Conservation (phyloP, 305 asterid genomes). For the Plantago lanceolata region DNA sequence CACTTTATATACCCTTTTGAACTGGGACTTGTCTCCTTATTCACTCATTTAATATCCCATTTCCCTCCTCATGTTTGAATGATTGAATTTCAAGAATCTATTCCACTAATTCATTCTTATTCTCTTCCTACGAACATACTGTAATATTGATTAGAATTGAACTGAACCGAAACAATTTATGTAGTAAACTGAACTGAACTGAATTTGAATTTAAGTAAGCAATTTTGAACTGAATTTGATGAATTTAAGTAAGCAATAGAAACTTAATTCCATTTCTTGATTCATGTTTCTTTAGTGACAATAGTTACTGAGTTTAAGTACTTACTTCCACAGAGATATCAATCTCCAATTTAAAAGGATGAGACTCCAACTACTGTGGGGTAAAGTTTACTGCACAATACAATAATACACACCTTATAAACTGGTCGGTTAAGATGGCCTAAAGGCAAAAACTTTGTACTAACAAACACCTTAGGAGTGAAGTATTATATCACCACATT, state of each 20-base stretch:
- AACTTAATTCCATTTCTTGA: not conserved
- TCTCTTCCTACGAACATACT: too few species aligned
- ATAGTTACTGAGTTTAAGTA: conserved; percentile 21
- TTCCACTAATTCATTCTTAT: too few species aligned
- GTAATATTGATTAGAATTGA: too few species aligned
- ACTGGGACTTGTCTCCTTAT: conserved; percentile 50
- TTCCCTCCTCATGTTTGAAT: conserved; percentile 45
- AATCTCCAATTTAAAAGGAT: conserved; percentile 30
- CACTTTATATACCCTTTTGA: conserved; percentile 39
- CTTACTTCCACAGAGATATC: conserved; percentile 29
- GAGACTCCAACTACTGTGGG: conserved; percentile 35
- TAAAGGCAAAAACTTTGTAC: conserved; percentile 27
- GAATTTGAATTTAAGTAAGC: too few species aligned
- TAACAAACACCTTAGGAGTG: conserved; percentile 30
- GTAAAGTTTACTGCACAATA: conserved; percentile 23
- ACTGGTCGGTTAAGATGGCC: conserved; percentile 29
- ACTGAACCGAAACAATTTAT: too few species aligned
- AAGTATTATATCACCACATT: conserved; percentile 35
- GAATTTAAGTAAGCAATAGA: too few species aligned
- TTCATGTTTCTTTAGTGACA: conserved; percentile 13
- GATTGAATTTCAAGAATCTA: conserved; percentile 37
- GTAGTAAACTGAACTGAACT: too few species aligned
- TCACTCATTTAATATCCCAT: conserved; percentile 25
- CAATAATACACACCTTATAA: conserved; percentile 20
- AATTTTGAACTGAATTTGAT: too few species aligned